These are phyloP conservation scores for Aureobasidium sp. DNA, from an alignment of 2,329 filamentous ascomycete species.

Conservation along the genomic window DNA sequence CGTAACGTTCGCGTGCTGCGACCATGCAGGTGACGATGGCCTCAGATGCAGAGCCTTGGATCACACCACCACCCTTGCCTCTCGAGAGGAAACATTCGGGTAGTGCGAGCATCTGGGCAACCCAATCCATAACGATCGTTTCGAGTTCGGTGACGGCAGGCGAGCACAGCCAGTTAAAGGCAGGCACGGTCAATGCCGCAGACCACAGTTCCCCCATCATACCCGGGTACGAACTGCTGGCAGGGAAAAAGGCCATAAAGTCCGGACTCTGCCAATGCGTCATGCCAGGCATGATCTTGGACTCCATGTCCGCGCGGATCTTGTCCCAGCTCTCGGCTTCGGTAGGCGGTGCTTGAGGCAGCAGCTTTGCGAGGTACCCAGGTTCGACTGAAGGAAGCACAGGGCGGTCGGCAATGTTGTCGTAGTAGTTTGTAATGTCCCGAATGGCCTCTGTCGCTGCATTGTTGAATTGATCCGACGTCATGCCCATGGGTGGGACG, in stretches of 20 bases:
- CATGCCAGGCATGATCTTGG: conserved; percentile 81
- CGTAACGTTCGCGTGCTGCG: conserved; percentile 72
- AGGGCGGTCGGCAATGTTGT: conserved; percentile 57
- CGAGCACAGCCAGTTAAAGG: conserved; percentile 96
- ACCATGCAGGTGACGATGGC: conserved; percentile 80
- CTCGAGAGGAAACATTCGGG: conserved; percentile 66
- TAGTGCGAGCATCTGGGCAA: conserved; percentile 65
- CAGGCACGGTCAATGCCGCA: conserved; percentile 76
- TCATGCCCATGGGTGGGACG: conserved; percentile 49
- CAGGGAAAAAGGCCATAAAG: conserved; percentile 94
- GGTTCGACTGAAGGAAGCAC: conserved; percentile 73
- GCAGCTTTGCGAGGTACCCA: conserved; percentile 72
- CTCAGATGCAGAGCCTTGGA: conserved; percentile 85
- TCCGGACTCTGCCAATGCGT: conserved; percentile 93
- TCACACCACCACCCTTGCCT: conserved; percentile 77
- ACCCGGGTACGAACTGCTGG: conserved; percentile 68
- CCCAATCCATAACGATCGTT: conserved; percentile 87
- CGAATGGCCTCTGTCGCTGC: conserved; percentile 73
- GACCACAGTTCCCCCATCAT: conserved; percentile 92
- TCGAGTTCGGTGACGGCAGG: conserved; percentile 90
- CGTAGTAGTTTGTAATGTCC: conserved; percentile 79
- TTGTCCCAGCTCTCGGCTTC: conserved; percentile 64
- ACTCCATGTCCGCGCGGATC: conserved; percentile 76
- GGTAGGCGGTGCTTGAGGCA: conserved; percentile 58
- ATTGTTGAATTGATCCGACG: conserved; percentile 65